Conservation (phyloP, 2,329 filamentous ascomycete species). For the Conoideocrella luteorostrata region DNA sequence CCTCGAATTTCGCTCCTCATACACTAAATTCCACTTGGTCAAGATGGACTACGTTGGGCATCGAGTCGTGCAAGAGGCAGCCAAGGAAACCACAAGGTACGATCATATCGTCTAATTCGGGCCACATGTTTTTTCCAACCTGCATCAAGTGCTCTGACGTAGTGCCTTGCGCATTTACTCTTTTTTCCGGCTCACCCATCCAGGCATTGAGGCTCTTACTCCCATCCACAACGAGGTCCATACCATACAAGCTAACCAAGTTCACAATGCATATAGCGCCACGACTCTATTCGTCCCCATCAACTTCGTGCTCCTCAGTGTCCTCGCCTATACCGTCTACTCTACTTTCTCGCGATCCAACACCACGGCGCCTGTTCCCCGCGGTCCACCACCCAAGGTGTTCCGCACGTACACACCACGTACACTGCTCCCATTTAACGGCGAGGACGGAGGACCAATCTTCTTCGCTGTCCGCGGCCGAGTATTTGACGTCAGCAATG, state of each 20-base stretch:
- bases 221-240: no score
- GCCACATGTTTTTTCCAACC: no score
- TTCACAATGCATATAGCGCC: background rate
- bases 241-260: no score
- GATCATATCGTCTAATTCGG: no score
- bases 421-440: conserved; percentile 82
- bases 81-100: conserved; percentile 34
- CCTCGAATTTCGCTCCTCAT: no score
- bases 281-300: conserved; percentile 51
- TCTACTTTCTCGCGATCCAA: conserved; percentile 43
- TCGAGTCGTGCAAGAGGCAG: conserved; percentile 47
- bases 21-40: background rate
- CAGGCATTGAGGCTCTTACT: no score
- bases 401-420: conserved; percentile 68
- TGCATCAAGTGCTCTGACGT: no score
- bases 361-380: conserved; percentile 39
- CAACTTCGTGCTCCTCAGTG: conserved; percentile 52
- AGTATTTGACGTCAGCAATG: conserved; percentile 83
- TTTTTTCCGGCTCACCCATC: no score
- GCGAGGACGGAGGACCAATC: conserved; percentile 64
- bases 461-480: conserved; percentile 87
- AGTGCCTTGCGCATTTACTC: no score
- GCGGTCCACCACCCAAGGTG: conserved; percentile 50
- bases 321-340: conserved; percentile 55
- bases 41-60: conserved; percentile 53